Evolutionary conservation across 768 basidiomycete species (phyloP).

Genomic region (Plicaturopsis crispa): DNA sequence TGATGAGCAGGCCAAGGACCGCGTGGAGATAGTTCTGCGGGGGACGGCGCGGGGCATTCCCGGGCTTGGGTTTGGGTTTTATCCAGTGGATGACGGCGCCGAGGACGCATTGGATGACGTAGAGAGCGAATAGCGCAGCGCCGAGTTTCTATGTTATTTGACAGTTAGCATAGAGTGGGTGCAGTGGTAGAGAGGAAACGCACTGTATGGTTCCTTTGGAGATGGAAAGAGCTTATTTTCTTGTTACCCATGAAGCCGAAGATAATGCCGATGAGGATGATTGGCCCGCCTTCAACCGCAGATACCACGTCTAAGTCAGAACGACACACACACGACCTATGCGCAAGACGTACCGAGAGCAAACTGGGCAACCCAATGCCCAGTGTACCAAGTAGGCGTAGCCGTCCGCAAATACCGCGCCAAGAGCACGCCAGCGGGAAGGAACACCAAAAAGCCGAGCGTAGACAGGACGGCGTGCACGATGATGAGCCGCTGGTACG

Average conservation of each 20-base stretch:
- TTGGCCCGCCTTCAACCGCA: constrained; percentile 28
- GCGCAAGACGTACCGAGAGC: constrained; percentile 31
- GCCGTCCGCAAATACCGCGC: constrained; percentile 49
- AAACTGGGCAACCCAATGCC: constrained; percentile 45
- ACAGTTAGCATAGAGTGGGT: not conserved
- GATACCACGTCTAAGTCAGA: constrained; percentile 1
- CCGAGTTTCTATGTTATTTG: constrained; percentile 35
- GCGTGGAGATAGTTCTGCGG: constrained; percentile 55
- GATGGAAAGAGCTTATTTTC: constrained; percentile 25
- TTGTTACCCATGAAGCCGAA: constrained; percentile 34
- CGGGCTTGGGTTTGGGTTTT: constrained; percentile 37
- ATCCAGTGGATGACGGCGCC: constrained; percentile 49
- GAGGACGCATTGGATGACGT: constrained; percentile 39
- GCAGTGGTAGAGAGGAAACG: not conserved
- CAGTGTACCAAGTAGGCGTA: constrained; percentile 41
- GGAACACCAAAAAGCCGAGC: constrained; percentile 43
- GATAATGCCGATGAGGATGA: constrained; percentile 35
- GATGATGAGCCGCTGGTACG: constrained; percentile 43
- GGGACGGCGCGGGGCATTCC: constrained; percentile 27
- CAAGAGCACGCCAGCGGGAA: constrained; percentile 45
- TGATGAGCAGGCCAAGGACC: constrained; percentile 40
- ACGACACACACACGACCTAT: constrained; percentile 6
- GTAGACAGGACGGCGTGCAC: constrained; percentile 46
- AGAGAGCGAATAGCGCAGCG: constrained; percentile 39
- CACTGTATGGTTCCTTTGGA: constrained; percentile 44